phyloP scores from a whole-genome alignment of 106 monocot genomes.

The Xerophyta viscosa region DNA sequence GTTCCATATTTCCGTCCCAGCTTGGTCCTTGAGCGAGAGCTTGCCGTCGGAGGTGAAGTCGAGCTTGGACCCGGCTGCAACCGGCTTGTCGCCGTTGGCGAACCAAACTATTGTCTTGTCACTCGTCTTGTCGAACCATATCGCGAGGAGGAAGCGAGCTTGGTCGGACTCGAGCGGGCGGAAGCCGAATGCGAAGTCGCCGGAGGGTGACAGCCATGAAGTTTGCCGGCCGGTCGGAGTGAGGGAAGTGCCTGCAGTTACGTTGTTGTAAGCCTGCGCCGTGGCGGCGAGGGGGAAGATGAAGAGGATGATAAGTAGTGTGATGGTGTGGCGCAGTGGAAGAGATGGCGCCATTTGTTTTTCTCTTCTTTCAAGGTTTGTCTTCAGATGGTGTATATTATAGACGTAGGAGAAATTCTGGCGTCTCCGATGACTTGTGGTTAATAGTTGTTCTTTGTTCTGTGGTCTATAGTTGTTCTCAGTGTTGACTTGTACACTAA shows the following conservation, averaged over 20 bases:
- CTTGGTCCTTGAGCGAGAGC: slow-evolving; percentile 4
- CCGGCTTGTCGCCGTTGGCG: slow-evolving; percentile 9
- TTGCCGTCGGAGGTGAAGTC: slow-evolving; percentile 7
- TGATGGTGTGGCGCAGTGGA: neutral
- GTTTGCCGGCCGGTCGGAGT: slow-evolving; percentile 2
- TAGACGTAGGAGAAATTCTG: too few species aligned
- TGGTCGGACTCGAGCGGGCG: slow-evolving; percentile 1
- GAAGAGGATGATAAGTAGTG: neutral
- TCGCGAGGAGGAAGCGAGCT: slow-evolving; percentile 28
- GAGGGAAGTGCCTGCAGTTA: slow-evolving; percentile 19
- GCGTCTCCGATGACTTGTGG: too few species aligned
- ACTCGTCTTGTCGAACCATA: slow-evolving; percentile 25
- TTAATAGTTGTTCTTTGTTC: too few species aligned
- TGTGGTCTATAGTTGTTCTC: too few species aligned
- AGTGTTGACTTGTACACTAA: too few species aligned
- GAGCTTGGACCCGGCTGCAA: neutral
- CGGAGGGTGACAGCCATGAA: slow-evolving; percentile 28
- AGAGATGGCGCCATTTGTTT: neutral
- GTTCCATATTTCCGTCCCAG: slow-evolving; percentile 10
- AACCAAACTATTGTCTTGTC: slow-evolving; percentile 29
- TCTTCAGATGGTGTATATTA: too few species aligned
- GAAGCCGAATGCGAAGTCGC: slow-evolving; percentile 55
- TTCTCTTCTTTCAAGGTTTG: too few species aligned
- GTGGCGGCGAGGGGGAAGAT: neutral
- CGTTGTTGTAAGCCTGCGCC: slow-evolving; percentile 9